These are phyloP conservation scores for Lophiotrema nucula DNA, from an alignment of 495 filamentous ascomycete genomes.

Conservation along the genomic window DNA sequence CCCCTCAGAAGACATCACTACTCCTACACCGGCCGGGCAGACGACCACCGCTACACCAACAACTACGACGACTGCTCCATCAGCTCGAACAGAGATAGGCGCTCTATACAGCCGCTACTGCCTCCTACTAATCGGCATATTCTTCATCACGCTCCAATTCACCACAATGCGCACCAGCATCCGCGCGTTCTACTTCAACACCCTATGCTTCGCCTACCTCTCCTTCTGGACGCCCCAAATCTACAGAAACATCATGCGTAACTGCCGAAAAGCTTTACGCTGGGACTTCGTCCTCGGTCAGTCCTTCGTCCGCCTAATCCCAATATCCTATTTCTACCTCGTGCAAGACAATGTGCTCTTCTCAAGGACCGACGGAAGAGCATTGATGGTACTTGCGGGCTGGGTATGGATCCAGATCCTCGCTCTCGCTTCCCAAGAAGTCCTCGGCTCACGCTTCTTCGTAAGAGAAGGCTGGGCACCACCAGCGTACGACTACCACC, in stretches of 20 bases:
- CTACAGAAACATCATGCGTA: conserved; percentile 82
- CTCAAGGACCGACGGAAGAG: conserved; percentile 64
- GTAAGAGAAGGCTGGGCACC: conserved; percentile 68
- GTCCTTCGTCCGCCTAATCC: conserved; percentile 69
- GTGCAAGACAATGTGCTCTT: conserved; percentile 74
- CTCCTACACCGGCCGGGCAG: conserved; percentile 23
- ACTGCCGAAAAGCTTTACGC: conserved; percentile 80
- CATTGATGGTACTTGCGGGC: conserved; percentile 60
- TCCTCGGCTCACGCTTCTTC: conserved; percentile 81
- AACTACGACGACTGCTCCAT: conserved; percentile 28
- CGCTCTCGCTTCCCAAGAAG: conserved; percentile 71
- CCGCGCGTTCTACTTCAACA: conserved; percentile 68
- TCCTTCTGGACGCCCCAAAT: conserved; percentile 94
- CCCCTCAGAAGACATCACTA: conserved; percentile 51
- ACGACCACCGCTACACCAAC: too few species aligned
- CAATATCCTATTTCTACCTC: conserved; percentile 79
- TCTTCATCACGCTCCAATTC: conserved; percentile 74
- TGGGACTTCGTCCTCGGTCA: conserved; percentile 89
- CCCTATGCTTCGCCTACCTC: conserved; percentile 67
- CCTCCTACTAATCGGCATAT: conserved; percentile 63
- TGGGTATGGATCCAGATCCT: conserved; percentile 96
- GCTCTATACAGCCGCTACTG: conserved; percentile 80
- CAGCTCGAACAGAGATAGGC: conserved; percentile 57
- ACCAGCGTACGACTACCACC: conserved; percentile 94
- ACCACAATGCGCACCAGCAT: conserved; percentile 69